phyloP scores from a whole-genome alignment of 192 early-diverging fungal species.

The Funneliformis geosporum region DNA sequence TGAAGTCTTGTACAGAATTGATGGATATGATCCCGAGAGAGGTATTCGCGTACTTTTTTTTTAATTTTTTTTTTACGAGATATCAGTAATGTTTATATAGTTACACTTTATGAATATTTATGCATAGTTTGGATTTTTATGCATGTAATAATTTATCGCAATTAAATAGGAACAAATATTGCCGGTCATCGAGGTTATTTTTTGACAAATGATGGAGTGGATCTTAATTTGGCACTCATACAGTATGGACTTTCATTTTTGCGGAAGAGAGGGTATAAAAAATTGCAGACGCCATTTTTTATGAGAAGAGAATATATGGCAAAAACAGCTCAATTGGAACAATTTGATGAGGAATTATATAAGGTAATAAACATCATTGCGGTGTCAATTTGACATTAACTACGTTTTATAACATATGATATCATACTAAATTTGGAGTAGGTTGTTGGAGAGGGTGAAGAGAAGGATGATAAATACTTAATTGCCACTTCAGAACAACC shows the following conservation, averaged over 20 bases:
- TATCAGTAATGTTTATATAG: background rate
- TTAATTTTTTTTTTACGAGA: background rate
- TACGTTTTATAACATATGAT: background rate
- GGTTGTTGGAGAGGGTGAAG: constrained; percentile 74
- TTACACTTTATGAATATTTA: background rate
- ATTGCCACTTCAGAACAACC: constrained; percentile 99
- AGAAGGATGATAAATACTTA: constrained; percentile 91
- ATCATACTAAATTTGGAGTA: constrained; percentile 25
- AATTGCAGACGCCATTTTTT: constrained; percentile 97
- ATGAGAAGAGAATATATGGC: constrained; percentile 98
- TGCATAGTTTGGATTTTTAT: too few relatives aligned
- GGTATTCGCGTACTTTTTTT: constrained; percentile 47
- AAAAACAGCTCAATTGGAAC: constrained; percentile 95
- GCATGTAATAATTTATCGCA: background rate
- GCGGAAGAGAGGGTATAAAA: constrained; percentile 76
- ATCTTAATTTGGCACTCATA: constrained; percentile 94
- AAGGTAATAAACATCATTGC: constrained; percentile 51
- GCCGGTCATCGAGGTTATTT: constrained; percentile 99
- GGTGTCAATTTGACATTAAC: background rate
- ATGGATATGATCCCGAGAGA: constrained; percentile 85
- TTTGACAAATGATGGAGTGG: constrained; percentile 91
- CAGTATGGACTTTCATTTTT: constrained; percentile 96
- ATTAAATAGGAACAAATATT: constrained; percentile 63
- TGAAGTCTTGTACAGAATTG: constrained; percentile 90
- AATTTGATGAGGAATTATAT: constrained; percentile 99